Percentiles rank a stretch among this genome's conserved stretches.
Conservation (phyloP, 2,329 filamentous ascomycete genomes). For the Onygenales sp. region DNA sequence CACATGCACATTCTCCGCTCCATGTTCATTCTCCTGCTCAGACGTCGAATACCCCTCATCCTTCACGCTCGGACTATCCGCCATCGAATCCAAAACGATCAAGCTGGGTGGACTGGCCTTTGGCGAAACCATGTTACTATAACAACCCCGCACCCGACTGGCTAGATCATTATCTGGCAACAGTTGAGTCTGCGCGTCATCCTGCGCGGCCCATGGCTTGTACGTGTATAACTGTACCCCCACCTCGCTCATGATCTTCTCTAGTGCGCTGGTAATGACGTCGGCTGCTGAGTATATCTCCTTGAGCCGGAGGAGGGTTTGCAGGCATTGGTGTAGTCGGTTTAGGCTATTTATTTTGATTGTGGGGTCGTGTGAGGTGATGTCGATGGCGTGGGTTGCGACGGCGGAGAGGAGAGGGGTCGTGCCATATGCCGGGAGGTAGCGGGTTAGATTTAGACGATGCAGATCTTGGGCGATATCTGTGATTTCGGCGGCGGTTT, state of each 20-base stretch:
- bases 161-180: not conserved
- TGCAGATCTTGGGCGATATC: slow-evolving; percentile 71
- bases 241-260: slow-evolving; percentile 80
- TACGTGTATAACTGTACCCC: slow-evolving; percentile 59
- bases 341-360: slow-evolving; percentile 64
- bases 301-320: slow-evolving; percentile 74
- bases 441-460: slow-evolving; percentile 61
- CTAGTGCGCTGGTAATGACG: slow-evolving; percentile 86
- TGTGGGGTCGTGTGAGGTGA: slow-evolving; percentile 69
- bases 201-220: not conserved
- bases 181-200: no score
- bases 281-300: slow-evolving; percentile 89
- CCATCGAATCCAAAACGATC: slow-evolving; percentile 1
- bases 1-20: not conserved
- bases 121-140: not conserved
- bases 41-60: not conserved
- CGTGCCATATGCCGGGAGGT: slow-evolving; percentile 78
- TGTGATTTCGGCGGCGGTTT: slow-evolving; percentile 77
- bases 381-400: slow-evolving; percentile 86
- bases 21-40: slow-evolving; percentile 3
- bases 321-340: slow-evolving; percentile 86
- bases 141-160: not conserved
- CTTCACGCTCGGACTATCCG: not conserved
- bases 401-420: slow-evolving; percentile 86
- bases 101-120: not conserved